These are phyloP conservation scores for Trichodelitschia bisporula DNA, from an alignment of 495 filamentous ascomycete species.

Conservation along the genomic window DNA sequence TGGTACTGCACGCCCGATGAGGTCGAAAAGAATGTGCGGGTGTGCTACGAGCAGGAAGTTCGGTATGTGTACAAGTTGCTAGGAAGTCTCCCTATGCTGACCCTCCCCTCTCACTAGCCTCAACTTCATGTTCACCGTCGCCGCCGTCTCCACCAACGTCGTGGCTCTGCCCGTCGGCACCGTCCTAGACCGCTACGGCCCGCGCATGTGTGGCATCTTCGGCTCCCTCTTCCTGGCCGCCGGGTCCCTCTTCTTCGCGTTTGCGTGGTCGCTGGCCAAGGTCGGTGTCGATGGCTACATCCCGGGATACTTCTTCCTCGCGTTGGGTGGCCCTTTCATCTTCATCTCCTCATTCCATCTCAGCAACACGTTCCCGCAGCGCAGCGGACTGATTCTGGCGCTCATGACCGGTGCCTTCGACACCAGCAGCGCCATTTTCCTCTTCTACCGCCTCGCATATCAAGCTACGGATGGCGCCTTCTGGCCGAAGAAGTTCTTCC, in stretches of 20 bases:
- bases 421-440: conserved; percentile 66
- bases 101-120: conserved; percentile 16
- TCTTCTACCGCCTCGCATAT: conserved; percentile 61
- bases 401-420: conserved; percentile 79
- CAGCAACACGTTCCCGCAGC: conserved; percentile 73
- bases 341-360: conserved; percentile 84
- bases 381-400: conserved; percentile 65
- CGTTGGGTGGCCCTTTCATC: conserved; percentile 68
- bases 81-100: background rate
- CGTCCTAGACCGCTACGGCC: conserved; percentile 63
- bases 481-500: conserved; percentile 46
- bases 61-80: conserved; percentile 19
- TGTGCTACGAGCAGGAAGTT: conserved; percentile 54
- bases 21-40: conserved; percentile 30
- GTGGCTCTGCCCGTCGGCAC: conserved; percentile 66
- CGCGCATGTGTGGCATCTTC: conserved; percentile 48
- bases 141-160: conserved; percentile 70
- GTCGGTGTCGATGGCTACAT: conserved; percentile 50
- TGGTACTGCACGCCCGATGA: conserved; percentile 33
- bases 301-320: conserved; percentile 55
- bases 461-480: conserved; percentile 33
- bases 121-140: conserved; percentile 85
- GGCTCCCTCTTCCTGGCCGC: conserved; percentile 41
- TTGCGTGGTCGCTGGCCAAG: conserved; percentile 23
- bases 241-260: conserved; percentile 47